Evolutionary conservation across 352 stramenopile species (phyloP).

Genomic region (Pythium periplocum): DNA sequence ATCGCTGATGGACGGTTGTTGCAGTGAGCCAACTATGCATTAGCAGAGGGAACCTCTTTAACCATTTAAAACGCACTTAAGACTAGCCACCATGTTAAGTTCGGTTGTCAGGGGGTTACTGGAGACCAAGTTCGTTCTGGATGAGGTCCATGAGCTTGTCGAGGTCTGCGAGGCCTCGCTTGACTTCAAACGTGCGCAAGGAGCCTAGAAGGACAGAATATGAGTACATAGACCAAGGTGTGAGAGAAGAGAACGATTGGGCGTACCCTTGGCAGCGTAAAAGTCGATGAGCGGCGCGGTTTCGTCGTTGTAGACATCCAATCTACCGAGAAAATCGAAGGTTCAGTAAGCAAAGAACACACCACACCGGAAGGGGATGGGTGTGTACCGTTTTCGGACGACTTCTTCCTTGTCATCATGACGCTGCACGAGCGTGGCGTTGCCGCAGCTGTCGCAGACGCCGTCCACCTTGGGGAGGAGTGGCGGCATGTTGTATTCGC

Average conservation of each 20-base stretch:
- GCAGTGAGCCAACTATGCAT: too few relatives aligned
- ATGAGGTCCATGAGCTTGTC: constrained; percentile 73
- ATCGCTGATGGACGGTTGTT: too few relatives aligned
- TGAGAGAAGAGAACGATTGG: not conserved
- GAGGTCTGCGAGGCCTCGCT: constrained; percentile 78
- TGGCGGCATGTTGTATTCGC: constrained; percentile 88
- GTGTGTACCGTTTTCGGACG: constrained; percentile 54
- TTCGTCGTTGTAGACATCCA: constrained; percentile 88
- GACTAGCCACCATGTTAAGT: too few relatives aligned
- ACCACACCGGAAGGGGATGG: too few relatives aligned
- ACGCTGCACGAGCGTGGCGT: constrained; percentile 68
- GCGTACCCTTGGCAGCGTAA: constrained; percentile 62
- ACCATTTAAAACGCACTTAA: too few relatives aligned
- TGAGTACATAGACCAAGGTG: not conserved
- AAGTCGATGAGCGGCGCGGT: constrained; percentile 85
- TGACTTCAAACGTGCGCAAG: constrained; percentile 82
- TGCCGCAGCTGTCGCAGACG: constrained; percentile 77
- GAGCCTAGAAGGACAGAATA: constrained; percentile 20
- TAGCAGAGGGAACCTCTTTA: too few relatives aligned
- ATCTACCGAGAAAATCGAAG: constrained; percentile 16
- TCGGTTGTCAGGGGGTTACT: too few relatives aligned
- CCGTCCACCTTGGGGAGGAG: constrained; percentile 82
- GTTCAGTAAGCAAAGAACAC: too few relatives aligned
- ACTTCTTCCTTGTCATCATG: constrained; percentile 78
- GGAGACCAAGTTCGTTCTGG: constrained; percentile 34